Evolutionary conservation across 768 basidiomycete species (phyloP), one percentile per base, ranked within the genome.

Genomic region (Agaricus subrufescens): DNA sequence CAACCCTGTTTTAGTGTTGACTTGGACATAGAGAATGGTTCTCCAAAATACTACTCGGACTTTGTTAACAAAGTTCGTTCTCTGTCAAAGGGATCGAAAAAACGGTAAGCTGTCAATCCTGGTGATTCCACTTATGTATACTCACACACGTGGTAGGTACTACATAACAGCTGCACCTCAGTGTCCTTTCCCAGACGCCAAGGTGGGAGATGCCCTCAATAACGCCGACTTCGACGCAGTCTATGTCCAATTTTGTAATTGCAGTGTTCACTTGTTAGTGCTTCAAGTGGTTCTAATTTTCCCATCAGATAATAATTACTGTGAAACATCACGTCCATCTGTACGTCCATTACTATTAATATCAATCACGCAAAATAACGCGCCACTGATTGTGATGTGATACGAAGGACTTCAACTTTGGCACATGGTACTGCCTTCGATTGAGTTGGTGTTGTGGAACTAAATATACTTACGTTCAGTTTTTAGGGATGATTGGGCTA

Each of bases 161-260:
- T 87, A 82, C 63, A 68, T 87, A 47, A 84, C 84, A 26, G 83
- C 75, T 34, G 82, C 82, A 2, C 82, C 80, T 29, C 84, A 75
- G 63, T 89, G 86, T 63, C 84, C 85, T 1, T 89, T 81, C 75
- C 86, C 87, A 1, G 87, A 89, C 63, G 79, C 77, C 3, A 75
- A 77, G 60, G 67, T 89, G 2, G 81, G 84, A n/a, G 70, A 72
- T 29, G 80, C 82, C 31, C 68, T 89, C 57, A 78, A 85, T 63
- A 73, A 72, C 10, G 86, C 81, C 6, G 75, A 69, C 3, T 89
- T 89, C 60, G 87, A 89, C 66, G 84, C 84, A 1, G 70, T 89
- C 56, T 87, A 84, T 63, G 86, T 89, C 37, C 87, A 87, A 65
- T 86, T 89, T 66, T 82, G 80, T 79, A 62, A 58, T 75, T 63